These are phyloP conservation scores for Phytophthora pinifolia DNA, from an alignment of 352 stramenopile genomes.

Conservation along the genomic window DNA sequence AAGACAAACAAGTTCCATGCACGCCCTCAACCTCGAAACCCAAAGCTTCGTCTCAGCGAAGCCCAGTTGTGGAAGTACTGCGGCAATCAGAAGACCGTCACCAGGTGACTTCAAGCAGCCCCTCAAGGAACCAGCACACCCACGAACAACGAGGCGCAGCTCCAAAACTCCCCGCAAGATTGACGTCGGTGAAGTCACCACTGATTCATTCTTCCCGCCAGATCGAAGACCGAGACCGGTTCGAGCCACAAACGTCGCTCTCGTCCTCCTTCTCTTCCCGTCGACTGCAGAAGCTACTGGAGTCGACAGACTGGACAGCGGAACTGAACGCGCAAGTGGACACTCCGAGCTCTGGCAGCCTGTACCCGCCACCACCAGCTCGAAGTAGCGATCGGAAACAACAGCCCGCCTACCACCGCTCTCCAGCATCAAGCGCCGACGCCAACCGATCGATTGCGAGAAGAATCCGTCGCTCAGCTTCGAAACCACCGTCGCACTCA, in stretches of 20 bases:
- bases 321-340: constrained; percentile 23
- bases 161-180: constrained; percentile 2
- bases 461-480: constrained; percentile 1
- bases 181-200: constrained; percentile 17
- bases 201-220: constrained; percentile 8
- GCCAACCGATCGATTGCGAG: not conserved
- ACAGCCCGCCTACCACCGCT: not conserved
- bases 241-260: constrained; percentile 1
- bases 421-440: not conserved
- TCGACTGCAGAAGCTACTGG: constrained; percentile 57
- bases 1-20: not conserved
- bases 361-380: not conserved
- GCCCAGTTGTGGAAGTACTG: not conserved
- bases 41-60: constrained; percentile 1
- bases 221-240: constrained; percentile 4
- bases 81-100: not conserved
- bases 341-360: not conserved
- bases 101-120: not conserved
- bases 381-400: not conserved
- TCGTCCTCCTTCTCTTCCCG: constrained; percentile 41
- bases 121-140: constrained; percentile 8
- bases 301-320: constrained; percentile 69
- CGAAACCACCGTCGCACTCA: constrained; percentile 2
- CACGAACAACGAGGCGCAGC: not conserved
- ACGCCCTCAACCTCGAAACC: not conserved